These are phyloP conservation scores for Globisporangium rhizosaccharum DNA, from an alignment of 352 stramenopile species.

Conservation along the genomic window DNA sequence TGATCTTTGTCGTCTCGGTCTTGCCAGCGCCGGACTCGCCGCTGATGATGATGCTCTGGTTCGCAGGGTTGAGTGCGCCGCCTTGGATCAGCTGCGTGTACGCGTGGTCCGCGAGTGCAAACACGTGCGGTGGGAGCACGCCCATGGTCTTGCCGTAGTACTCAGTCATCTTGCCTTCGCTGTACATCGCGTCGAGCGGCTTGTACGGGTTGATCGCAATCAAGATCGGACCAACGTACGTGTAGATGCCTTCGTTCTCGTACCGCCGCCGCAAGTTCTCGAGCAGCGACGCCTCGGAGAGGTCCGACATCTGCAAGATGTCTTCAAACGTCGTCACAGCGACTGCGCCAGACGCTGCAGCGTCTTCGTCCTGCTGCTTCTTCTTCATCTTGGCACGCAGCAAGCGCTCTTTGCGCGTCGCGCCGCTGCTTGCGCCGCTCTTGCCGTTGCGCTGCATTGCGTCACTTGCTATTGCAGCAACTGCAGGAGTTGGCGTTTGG, in stretches of 20 bases:
- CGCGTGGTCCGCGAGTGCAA: constrained; percentile 84
- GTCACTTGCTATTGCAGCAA: background rate
- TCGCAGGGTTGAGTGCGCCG: constrained; percentile 69
- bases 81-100: constrained; percentile 88
- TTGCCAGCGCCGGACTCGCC: constrained; percentile 88
- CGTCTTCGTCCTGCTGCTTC: constrained; percentile 71
- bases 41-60: constrained; percentile 92
- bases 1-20: constrained; percentile 91
- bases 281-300: constrained; percentile 88
- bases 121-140: constrained; percentile 85
- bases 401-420: constrained; percentile 75
- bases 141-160: constrained; percentile 87
- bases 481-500: too few relatives aligned
- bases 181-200: constrained; percentile 59
- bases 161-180: constrained; percentile 75
- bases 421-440: constrained; percentile 19
- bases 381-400: constrained; percentile 87
- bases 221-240: constrained; percentile 88
- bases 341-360: constrained; percentile 24
- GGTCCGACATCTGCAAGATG: constrained; percentile 87
- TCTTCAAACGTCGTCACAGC: constrained; percentile 65
- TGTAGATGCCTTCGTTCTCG: constrained; percentile 93
- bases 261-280: constrained; percentile 88
- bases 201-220: constrained; percentile 93
- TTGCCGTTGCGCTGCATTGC: constrained; percentile 33